Evolutionary conservation across 805 yeast genomes (phyloP), one percentile per base, ranked within the genome.

Genomic region (Metschnikowia similis): DNA sequence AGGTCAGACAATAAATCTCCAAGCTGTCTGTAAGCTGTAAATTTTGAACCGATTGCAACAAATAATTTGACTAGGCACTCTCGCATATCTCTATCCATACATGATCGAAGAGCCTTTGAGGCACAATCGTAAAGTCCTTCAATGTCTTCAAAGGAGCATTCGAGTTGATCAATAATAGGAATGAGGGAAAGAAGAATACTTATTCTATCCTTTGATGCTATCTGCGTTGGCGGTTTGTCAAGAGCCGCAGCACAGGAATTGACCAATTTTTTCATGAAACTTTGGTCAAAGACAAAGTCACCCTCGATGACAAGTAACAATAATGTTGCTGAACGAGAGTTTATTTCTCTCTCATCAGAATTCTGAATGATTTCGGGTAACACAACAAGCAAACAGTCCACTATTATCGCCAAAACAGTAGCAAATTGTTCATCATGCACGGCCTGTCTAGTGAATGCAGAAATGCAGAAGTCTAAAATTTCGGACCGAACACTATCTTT

Each of bases 401-500:
- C 83, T 14, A 86, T 74, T 13, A 81, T 60, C 0, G 84, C 79
- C 48, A 82, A 70, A 5, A 83, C 66, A 4, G 77, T 73, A 40
- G 72, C 70, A 56, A 74, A 81, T 7, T 55, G 45, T 14, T 76
- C 79, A 37, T 74, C 75, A 6, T 64, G 64, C 8, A 55, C 47
- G 2, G 68, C 58, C n/a, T 72, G 61, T n/a, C 66, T 67, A 2
- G 71, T 63, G 37, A 81, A 67, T 6, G 85, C 69, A 42, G 74
- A 65, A 34, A 71, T 65, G 34, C 81, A 68, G 56, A 85, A 85
- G 32, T 77, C 79, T 41, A 87, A 64, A 8, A 84, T 78, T n/a
- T 70, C 65, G 2, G 69, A 58, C 8, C 84, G 59, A 2, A 89
- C 96, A 0, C 82, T 51, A 36, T 83, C 89, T 60, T 90, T 91